Base-by-base conservation (phyloP, 208 protist species). In the Blastocrithidia nonstop region DNA sequence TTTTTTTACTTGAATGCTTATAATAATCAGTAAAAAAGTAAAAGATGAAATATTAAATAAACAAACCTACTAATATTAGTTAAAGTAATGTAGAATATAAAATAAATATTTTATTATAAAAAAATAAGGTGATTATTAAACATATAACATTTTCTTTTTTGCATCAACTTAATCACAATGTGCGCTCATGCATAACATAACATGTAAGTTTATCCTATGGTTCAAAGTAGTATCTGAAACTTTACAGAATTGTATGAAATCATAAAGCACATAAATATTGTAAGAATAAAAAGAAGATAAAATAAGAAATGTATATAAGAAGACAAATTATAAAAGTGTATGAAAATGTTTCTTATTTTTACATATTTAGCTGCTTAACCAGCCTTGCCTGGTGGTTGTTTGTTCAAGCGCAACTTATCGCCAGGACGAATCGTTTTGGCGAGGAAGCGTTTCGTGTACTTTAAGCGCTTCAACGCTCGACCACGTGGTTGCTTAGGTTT, bases 401-500 rank as follows among this genome's bases (percentile, higher is more conserved):
- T 88, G 81, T 94, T 94, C 76, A 88, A 86, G 54, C 77, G 65
- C 68, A 88, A 66, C 80, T 94, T 94, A 78, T 96, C 86, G 36
- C 90, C 91, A 43, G 77, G 50, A 67, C 85, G 93, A 50, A 92
- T 48, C 22, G 95, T 90, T 58, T 79, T 88, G 56, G 93, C 81
- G 43, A 96, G 78, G 79, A 95, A 97, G 58, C 96, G 82, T 65
- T 89, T 77, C 66, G 96, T 98, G 94, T 97, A 98, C 73, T 96
- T 90, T 54, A 94, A 66, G 66, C 96, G 89, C 75, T 96, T 95
- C 74, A 97, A 96, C 26, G 93, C 93, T 59, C 96, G 94, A 53
- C 95, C 95, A 50, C 81, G 79, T 32, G 85, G 71, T 60, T 83
- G 69, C 80, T 96, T 96, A 51, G 87, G 75, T 84, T 97, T 96